Conservation (phyloP, 306 rosid genomes). For the Quercus suber region DNA sequence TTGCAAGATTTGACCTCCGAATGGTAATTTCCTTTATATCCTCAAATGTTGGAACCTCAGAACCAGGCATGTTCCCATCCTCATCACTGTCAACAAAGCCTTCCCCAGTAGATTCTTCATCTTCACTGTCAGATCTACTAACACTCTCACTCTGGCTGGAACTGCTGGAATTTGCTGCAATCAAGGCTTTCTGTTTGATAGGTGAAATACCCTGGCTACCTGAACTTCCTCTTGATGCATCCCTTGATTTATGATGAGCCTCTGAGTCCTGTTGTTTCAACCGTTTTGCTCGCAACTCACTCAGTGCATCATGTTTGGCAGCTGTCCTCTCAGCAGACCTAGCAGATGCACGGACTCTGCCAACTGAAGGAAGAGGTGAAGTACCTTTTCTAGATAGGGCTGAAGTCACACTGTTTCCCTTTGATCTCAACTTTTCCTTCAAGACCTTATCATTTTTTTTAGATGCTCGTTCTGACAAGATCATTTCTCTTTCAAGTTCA, state of each 20-base stretch:
- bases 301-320: constrained; percentile 87
- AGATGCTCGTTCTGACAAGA: constrained; percentile 75
- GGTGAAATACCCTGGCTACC: constrained; percentile 46
- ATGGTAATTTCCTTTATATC: constrained; percentile 86
- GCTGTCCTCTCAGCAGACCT: constrained; percentile 68
- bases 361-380: constrained; percentile 57
- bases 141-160: constrained; percentile 85
- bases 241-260: constrained; percentile 49
- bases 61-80: constrained; percentile 49
- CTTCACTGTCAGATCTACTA: constrained; percentile 69
- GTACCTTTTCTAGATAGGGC: constrained; percentile 45
- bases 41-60: constrained; percentile 59
- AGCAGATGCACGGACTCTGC: constrained; percentile 63
- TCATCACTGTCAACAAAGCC: constrained; percentile 81
- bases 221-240: constrained; percentile 55
- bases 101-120: constrained; percentile 64
- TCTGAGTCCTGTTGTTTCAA: constrained; percentile 89
- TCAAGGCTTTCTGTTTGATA: constrained; percentile 41
- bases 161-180: constrained; percentile 59
- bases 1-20: constrained; percentile 75
- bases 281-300: constrained; percentile 88
- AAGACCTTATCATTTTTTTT: constrained; percentile 77
- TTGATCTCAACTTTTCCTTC: constrained; percentile 65
- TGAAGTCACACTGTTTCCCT: constrained; percentile 65
- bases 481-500: constrained; percentile 96